phyloP scores from a whole-genome alignment of 2,329 filamentous ascomycete genomes.

The Metarhizium sp. region DNA sequence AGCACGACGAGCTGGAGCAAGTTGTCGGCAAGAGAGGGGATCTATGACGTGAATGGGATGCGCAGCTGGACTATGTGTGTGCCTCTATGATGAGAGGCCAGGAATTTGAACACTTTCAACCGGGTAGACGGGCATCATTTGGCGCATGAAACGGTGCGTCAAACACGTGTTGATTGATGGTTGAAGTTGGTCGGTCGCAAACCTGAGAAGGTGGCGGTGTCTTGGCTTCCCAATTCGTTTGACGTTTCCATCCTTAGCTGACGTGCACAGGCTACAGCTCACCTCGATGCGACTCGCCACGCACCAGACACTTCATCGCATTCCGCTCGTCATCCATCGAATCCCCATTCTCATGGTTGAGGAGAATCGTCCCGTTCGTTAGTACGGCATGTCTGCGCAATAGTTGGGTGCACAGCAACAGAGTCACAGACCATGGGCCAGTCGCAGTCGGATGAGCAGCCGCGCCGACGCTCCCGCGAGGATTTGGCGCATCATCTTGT shows the following conservation, averaged over 20 bases:
- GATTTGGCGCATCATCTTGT: slow-evolving; percentile 43
- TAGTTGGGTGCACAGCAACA: slow-evolving; percentile 6
- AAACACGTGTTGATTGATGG: too few species aligned
- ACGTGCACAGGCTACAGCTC: too few species aligned
- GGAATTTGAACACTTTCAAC: too few species aligned
- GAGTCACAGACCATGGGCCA: slow-evolving; percentile 37
- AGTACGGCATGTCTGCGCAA: slow-evolving; percentile 13
- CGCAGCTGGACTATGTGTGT: too few species aligned
- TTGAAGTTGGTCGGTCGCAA: neutral
- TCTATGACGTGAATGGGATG: neutral
- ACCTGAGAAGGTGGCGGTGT: neutral
- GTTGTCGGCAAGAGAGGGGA: slow-evolving; percentile 4
- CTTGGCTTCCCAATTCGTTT: neutral
- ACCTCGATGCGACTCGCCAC: too few species aligned
- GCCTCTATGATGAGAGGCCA: too few species aligned
- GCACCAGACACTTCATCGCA: too few species aligned
- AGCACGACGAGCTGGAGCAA: slow-evolving; percentile 37
- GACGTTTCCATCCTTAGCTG: too few species aligned
- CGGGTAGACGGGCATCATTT: too few species aligned
- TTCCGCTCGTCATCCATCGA: too few species aligned
- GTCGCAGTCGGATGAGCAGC: slow-evolving; percentile 35
- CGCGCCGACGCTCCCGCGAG: slow-evolving; percentile 37
- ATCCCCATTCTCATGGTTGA: neutral
- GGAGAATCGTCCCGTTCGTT: neutral
- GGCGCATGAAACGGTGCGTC: too few species aligned